phyloP scores from a whole-genome alignment of 768 basidiomycete genomes.

The Tricholomella constricta region DNA sequence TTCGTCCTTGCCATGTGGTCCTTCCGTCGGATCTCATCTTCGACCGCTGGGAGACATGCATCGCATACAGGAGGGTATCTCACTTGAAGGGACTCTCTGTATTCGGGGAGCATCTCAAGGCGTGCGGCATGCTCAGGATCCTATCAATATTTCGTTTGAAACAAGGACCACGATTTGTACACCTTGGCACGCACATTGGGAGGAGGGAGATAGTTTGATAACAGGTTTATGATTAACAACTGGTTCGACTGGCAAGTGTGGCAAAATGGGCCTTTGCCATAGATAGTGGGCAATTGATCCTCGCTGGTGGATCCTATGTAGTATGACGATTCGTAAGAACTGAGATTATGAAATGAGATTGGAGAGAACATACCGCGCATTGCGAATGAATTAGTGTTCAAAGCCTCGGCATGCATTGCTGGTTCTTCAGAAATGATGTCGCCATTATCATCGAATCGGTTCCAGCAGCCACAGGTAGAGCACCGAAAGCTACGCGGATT shows the following conservation, averaged over 20 bases:
- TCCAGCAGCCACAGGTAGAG: constrained; percentile 69
- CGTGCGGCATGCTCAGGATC: constrained; percentile 71
- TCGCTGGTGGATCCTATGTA: constrained; percentile 65
- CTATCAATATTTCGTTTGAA: constrained; percentile 38
- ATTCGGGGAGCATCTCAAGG: constrained; percentile 65
- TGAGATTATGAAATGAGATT: not conserved
- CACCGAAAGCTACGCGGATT: constrained; percentile 67
- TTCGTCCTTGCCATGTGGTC: constrained; percentile 81
- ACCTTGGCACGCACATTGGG: constrained; percentile 56
- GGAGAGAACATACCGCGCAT: constrained; percentile 59
- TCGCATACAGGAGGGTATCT: constrained; percentile 90
- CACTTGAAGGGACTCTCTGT: constrained; percentile 69
- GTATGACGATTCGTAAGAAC: not conserved
- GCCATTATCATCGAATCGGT: constrained; percentile 69
- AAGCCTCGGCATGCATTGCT: constrained; percentile 79
- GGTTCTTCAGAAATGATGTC: constrained; percentile 85
- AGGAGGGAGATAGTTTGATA: constrained; percentile 86
- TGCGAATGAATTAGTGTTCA: constrained; percentile 72
- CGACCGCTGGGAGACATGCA: constrained; percentile 73
- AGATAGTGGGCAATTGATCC: constrained; percentile 65
- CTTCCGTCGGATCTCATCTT: constrained; percentile 76
- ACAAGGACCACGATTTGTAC: not conserved
- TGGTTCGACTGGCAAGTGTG: constrained; percentile 93
- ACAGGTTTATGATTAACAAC: constrained; percentile 78
- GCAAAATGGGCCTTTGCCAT: constrained; percentile 72